Evolutionary conservation across 345 rosid species (phyloP).

Genomic region (Linum usitatissimum): DNA sequence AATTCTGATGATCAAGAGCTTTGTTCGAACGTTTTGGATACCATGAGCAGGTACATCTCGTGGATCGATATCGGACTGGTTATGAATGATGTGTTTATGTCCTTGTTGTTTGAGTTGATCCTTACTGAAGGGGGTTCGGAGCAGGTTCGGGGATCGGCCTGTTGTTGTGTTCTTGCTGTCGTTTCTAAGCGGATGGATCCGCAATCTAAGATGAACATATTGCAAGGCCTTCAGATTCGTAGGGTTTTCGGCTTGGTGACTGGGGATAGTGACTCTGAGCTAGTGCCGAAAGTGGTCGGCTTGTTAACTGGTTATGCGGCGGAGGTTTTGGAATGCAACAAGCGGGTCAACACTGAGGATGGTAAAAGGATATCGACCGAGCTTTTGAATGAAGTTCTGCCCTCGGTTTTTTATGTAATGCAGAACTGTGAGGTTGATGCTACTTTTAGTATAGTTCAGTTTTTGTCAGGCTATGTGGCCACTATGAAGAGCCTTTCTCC

Average conservation of each 20-base stretch:
- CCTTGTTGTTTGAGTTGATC: slow-evolving; percentile 65
- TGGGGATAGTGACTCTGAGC: slow-evolving; percentile 51
- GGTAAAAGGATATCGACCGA: slow-evolving; percentile 42
- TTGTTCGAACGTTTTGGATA: slow-evolving; percentile 55
- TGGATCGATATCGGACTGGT: slow-evolving; percentile 91
- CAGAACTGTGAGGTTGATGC: slow-evolving; percentile 65
- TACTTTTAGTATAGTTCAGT: slow-evolving; percentile 54
- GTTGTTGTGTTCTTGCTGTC: slow-evolving; percentile 70
- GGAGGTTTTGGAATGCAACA: slow-evolving; percentile 80
- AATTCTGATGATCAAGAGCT: slow-evolving; percentile 64
- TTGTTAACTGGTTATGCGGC: slow-evolving; percentile 74
- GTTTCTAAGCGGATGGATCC: slow-evolving; percentile 88
- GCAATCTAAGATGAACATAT: slow-evolving; percentile 50
- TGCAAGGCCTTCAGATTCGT: slow-evolving; percentile 56
- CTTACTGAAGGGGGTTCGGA: slow-evolving; percentile 50
- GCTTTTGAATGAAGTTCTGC: slow-evolving; percentile 78
- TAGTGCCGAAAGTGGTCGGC: slow-evolving; percentile 47
- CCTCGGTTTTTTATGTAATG: slow-evolving; percentile 64
- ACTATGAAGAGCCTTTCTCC: slow-evolving; percentile 66
- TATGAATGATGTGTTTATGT: slow-evolving; percentile 61
- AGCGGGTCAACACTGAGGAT: slow-evolving; percentile 50
- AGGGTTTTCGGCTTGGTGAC: slow-evolving; percentile 57
- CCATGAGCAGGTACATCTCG: slow-evolving; percentile 73
- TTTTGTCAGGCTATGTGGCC: slow-evolving; percentile 67
- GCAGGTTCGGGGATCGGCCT: slow-evolving; percentile 75